Evolutionary conservation across 306 rosid genomes (phyloP).

Genomic region (Fragaria iinumae): DNA sequence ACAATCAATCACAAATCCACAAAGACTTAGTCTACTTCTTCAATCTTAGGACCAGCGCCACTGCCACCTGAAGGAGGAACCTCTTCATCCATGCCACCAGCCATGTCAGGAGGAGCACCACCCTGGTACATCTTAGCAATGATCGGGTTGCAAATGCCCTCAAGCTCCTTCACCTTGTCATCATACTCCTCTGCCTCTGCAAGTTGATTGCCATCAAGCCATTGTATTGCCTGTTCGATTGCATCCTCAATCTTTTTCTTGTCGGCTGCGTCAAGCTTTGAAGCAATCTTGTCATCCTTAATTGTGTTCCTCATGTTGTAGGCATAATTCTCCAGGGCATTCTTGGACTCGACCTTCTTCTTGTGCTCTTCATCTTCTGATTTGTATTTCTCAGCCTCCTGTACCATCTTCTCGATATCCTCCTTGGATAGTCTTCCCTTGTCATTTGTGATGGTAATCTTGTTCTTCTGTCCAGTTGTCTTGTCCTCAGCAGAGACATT

Average conservation of each 20-base stretch:
- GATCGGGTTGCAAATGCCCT: slow-evolving; percentile 5
- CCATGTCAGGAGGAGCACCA: slow-evolving; percentile 8
- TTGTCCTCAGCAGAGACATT: slow-evolving; percentile 5
- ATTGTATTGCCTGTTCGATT: not conserved
- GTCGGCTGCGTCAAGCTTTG: not conserved
- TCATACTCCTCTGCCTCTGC: slow-evolving; percentile 1
- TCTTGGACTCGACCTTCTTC: not conserved
- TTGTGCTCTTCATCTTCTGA: slow-evolving; percentile 2
- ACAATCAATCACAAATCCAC: not conserved
- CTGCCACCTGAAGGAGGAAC: not conserved
- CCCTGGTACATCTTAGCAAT: slow-evolving; percentile 5
- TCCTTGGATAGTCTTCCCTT: not conserved
- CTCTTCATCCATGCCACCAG: not conserved
- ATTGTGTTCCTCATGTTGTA: slow-evolving; percentile 6
- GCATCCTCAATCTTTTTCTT: not conserved
- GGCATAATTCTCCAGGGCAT: slow-evolving; percentile 1
- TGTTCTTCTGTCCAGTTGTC: not conserved
- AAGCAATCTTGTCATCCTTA: not conserved
- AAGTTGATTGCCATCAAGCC: not conserved
- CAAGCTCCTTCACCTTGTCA: slow-evolving; percentile 5
- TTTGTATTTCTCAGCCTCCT: slow-evolving; percentile 2
- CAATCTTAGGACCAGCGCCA: not conserved
- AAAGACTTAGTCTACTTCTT: not conserved
- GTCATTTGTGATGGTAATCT: slow-evolving; percentile 5
- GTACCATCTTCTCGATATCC: not conserved